Evolutionary conservation across 768 basidiomycete species (phyloP).

Genomic region (Mycena crocata): DNA sequence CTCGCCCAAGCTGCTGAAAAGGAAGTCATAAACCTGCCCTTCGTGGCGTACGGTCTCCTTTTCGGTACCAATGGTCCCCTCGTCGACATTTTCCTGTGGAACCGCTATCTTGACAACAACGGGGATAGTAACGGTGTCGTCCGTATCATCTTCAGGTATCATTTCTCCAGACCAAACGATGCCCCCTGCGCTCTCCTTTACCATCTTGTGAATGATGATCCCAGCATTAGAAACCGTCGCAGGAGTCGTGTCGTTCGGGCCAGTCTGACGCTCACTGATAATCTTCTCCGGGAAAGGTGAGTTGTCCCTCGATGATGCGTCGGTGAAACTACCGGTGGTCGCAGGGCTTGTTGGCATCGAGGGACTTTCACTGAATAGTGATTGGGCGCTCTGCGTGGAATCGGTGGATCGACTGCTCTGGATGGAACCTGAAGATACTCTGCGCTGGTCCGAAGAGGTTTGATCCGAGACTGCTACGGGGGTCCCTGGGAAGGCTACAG

Average conservation of each 20-base stretch:
- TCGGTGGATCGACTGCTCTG: conserved; percentile 7
- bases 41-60: conserved; percentile 12
- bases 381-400: not conserved
- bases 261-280: not conserved
- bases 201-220: not conserved
- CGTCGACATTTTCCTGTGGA: conserved; percentile 4
- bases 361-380: conserved; percentile 9
- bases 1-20: conserved; percentile 12
- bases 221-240: conserved; percentile 7
- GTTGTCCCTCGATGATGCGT: not conserved
- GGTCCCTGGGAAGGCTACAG: not conserved
- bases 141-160: conserved; percentile 15
- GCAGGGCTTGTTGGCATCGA: conserved; percentile 21
- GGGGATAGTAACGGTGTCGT: not conserved
- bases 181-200: conserved; percentile 6
- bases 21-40: conserved; percentile 8
- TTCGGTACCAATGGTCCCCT: not conserved
- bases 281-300: conserved; percentile 18
- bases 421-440: conserved; percentile 13
- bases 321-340: conserved; percentile 3
- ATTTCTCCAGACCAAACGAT: conserved; percentile 21
- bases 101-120: conserved; percentile 22
- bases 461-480: not conserved
- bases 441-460: conserved; percentile 7
- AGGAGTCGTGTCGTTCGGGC: not conserved